These are phyloP conservation scores for Nemania diffusa DNA, from an alignment of 2,329 filamentous ascomycete genomes.

Conservation along the genomic window DNA sequence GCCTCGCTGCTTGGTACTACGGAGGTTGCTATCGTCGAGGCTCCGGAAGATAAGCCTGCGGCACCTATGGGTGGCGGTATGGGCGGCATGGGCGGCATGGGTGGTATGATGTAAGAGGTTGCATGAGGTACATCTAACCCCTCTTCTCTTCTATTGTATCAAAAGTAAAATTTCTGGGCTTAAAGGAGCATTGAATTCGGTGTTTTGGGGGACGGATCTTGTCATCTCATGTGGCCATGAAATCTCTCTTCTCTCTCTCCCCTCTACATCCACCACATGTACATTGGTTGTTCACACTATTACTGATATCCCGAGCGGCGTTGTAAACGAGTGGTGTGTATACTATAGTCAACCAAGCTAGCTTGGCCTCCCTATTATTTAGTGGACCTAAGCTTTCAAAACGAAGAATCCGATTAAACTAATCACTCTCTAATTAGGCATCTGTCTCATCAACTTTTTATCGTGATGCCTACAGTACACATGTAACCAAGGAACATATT, in stretches of 20 bases:
- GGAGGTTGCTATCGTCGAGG: conserved; percentile 97
- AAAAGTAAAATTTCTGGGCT: conserved; percentile 50
- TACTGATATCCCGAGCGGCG: conserved; percentile 49
- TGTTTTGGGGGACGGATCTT: conserved; percentile 53
- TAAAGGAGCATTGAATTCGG: conserved; percentile 57
- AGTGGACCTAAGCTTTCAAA: conserved; percentile 16
- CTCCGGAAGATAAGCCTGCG: conserved; percentile 88
- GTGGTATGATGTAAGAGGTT: conserved; percentile 39
- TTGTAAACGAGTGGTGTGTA: conserved; percentile 47
- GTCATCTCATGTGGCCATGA: conserved; percentile 53
- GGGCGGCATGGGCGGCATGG: conserved; percentile 64
- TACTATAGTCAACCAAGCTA: conserved; percentile 41
- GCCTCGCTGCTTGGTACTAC: conserved; percentile 97
- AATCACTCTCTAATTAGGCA: background rate
- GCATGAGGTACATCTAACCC: conserved; percentile 27
- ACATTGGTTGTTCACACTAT: conserved; percentile 47
- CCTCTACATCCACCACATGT: conserved; percentile 37
- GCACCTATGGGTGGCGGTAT: conserved; percentile 69
- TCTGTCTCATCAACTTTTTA: background rate
- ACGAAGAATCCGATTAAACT: conserved; percentile 21
- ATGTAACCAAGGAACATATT: background rate
- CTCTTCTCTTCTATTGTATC: conserved; percentile 47
- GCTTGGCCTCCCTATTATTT: conserved; percentile 18
- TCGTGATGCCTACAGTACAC: background rate
- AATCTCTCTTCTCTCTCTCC: conserved; percentile 49